Conservation (phyloP, 306 rosid genomes). For the Lablab purpureus region DNA sequence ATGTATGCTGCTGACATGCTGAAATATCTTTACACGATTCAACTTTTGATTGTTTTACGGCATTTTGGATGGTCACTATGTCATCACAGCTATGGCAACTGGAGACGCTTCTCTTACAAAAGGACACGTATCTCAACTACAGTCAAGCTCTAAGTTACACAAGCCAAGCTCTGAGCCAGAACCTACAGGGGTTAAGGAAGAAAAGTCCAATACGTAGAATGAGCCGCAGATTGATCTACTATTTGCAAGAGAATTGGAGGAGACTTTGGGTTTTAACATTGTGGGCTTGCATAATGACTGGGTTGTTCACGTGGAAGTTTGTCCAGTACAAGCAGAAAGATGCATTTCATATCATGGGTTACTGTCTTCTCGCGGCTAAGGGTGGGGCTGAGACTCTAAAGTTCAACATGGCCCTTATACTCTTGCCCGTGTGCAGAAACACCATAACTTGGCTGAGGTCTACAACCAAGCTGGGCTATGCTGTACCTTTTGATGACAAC, state of each 20-base stretch:
- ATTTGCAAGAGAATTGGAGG: slow-evolving; percentile 92
- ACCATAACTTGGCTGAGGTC: slow-evolving; percentile 94
- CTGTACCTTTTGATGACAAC: slow-evolving; percentile 95
- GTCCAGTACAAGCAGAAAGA: slow-evolving; percentile 69
- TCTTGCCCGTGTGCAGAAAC: slow-evolving; percentile 94
- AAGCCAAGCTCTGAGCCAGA: slow-evolving; percentile 98
- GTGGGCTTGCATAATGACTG: slow-evolving; percentile 79
- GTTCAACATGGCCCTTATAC: slow-evolving; percentile 94
- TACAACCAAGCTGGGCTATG: slow-evolving; percentile 69
- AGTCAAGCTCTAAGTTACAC: slow-evolving; percentile 99
- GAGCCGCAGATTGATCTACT: slow-evolving; percentile 73
- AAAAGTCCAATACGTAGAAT: slow-evolving; percentile 74
- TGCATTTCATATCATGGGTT: slow-evolving; percentile 76
- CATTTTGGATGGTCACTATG: slow-evolving; percentile 46
- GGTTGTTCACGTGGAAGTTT: slow-evolving; percentile 90
- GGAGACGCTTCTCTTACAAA: slow-evolving; percentile 93
- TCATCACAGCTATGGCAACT: slow-evolving; percentile 89
- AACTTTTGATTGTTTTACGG: slow-evolving; percentile 46
- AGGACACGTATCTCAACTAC: slow-evolving; percentile 94
- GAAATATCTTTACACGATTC: slow-evolving; percentile 40
- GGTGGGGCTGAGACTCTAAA: slow-evolving; percentile 95
- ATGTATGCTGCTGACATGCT: slow-evolving; percentile 44
- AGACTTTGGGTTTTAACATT: slow-evolving; percentile 85
- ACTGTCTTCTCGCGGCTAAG: slow-evolving; percentile 89
- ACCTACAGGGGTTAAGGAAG: slow-evolving; percentile 86